These are phyloP conservation scores for Spergularia marina DNA, from an alignment of 148 eudicot species.

Conservation along the genomic window DNA sequence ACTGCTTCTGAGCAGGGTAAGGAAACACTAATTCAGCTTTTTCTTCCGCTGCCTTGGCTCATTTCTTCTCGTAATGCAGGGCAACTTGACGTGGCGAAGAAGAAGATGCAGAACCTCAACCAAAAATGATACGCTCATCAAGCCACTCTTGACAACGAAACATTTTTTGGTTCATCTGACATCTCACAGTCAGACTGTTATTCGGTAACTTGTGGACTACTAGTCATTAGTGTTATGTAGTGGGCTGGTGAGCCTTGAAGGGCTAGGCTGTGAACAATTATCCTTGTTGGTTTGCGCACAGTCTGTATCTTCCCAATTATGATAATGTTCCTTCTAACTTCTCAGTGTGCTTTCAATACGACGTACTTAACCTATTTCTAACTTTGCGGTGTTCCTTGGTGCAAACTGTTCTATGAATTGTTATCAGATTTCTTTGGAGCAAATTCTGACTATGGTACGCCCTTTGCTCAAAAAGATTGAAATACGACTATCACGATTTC, in stretches of 20 bases:
- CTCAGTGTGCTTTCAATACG: too few relatives aligned
- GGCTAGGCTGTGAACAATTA: conserved; percentile 5
- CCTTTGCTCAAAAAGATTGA: too few relatives aligned
- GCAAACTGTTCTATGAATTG: too few relatives aligned
- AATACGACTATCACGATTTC: too few relatives aligned
- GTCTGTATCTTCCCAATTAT: background rate
- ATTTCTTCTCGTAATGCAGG: conserved; percentile 18
- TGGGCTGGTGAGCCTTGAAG: background rate
- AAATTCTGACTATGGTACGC: too few relatives aligned
- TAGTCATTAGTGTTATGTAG: background rate
- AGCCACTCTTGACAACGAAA: conserved; percentile 11
- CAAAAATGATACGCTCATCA: conserved; percentile 5
- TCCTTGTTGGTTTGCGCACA: background rate
- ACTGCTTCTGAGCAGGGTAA: conserved; percentile 61
- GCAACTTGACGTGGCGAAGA: conserved; percentile 29
- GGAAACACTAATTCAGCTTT: conserved; percentile 11
- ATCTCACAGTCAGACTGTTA: background rate
- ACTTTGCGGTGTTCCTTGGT: too few relatives aligned
- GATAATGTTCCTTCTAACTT: background rate
- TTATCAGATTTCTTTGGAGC: too few relatives aligned
- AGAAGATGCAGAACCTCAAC: conserved; percentile 24
- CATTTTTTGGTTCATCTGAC: background rate
- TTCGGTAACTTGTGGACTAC: background rate
- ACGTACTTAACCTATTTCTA: too few relatives aligned
- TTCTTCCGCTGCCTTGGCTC: background rate